phyloP scores from a whole-genome alignment of 176 grass and related monocot species.

The Tillandsia fasciculata region DNA sequence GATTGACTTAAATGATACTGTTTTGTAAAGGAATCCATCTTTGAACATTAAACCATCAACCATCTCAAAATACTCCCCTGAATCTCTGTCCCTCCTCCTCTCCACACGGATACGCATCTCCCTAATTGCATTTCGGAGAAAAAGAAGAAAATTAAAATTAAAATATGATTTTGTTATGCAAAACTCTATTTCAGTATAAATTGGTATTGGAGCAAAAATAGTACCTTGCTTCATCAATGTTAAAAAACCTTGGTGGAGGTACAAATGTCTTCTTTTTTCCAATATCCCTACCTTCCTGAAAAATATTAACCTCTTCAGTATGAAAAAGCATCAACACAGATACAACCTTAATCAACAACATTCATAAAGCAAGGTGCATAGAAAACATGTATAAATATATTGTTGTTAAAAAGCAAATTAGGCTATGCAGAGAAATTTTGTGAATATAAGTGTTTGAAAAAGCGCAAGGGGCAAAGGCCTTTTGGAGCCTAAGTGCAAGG shows the following conservation, averaged over 20 bases:
- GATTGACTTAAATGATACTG: constrained; percentile 80
- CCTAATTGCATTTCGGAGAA: constrained; percentile 30
- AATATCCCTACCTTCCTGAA: constrained; percentile 76
- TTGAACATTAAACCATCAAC: constrained; percentile 86
- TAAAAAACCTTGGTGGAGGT: constrained; percentile 93
- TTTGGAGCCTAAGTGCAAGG: no score
- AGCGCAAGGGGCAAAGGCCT: no score
- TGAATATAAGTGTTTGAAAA: background rate
- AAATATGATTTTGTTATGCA: background rate
- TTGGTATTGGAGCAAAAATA: constrained; percentile 4
- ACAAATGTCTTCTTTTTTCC: constrained; percentile 94
- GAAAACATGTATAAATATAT: background rate
- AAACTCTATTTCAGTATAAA: background rate
- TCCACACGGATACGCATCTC: constrained; percentile 85
- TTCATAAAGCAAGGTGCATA: background rate
- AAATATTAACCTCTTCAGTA: constrained; percentile 17
- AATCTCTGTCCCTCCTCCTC: constrained; percentile 54
- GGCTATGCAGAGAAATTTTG: constrained; percentile 6
- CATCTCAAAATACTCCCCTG: constrained; percentile 80
- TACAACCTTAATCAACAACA: constrained; percentile 2
- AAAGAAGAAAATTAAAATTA: constrained; percentile 8
- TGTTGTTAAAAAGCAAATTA: no score
- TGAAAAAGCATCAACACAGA: background rate
- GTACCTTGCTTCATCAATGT: constrained; percentile 94
- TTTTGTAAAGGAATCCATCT: constrained; percentile 95